A percentile compares a stretch with the other conserved stretches of the same genome.
These are phyloP conservation scores for Phytophthora lateralis DNA, from an alignment of 352 stramenopile species.

Conservation along the genomic window DNA sequence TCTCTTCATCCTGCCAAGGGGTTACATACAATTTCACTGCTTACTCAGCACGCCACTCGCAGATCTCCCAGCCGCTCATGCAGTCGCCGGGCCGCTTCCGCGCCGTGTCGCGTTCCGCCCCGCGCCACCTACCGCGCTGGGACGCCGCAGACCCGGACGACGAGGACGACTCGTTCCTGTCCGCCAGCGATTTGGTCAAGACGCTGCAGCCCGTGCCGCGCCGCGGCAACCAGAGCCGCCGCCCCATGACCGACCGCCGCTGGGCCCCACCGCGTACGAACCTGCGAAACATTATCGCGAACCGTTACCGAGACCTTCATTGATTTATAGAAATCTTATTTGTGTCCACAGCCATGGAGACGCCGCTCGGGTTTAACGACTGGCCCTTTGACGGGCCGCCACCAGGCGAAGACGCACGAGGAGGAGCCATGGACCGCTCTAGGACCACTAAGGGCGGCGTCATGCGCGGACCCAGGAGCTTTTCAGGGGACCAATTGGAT, in stretches of 20 bases:
- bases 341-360: slow-evolving; percentile 24
- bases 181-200: slow-evolving; percentile 38
- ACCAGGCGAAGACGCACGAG: not conserved
- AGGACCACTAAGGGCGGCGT: slow-evolving; percentile 3
- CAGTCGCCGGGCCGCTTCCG: slow-evolving; percentile 26
- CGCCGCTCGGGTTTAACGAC: slow-evolving; percentile 24
- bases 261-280: slow-evolving; percentile 19
- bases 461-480: not conserved
- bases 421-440: slow-evolving; percentile 7
- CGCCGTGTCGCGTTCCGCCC: slow-evolving; percentile 9
- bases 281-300: not conserved
- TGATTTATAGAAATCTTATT: not conserved
- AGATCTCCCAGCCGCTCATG: slow-evolving; percentile 19
- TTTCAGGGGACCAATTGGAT: slow-evolving; percentile 6
- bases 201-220: slow-evolving; percentile 35
- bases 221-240: slow-evolving; percentile 7
- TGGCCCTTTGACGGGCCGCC: slow-evolving; percentile 27
- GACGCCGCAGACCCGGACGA: slow-evolving; percentile 11
- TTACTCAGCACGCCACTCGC: slow-evolving; percentile 15
- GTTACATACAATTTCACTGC: slow-evolving; percentile 22
- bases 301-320: not conserved
- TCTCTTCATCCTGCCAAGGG: slow-evolving; percentile 9
- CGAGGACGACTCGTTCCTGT: slow-evolving; percentile 34
- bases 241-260: slow-evolving; percentile 10
- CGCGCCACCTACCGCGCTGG: slow-evolving; percentile 15